phyloP scores from a whole-genome alignment of 768 basidiomycete genomes.

The Podaxis carcinomalis region DNA sequence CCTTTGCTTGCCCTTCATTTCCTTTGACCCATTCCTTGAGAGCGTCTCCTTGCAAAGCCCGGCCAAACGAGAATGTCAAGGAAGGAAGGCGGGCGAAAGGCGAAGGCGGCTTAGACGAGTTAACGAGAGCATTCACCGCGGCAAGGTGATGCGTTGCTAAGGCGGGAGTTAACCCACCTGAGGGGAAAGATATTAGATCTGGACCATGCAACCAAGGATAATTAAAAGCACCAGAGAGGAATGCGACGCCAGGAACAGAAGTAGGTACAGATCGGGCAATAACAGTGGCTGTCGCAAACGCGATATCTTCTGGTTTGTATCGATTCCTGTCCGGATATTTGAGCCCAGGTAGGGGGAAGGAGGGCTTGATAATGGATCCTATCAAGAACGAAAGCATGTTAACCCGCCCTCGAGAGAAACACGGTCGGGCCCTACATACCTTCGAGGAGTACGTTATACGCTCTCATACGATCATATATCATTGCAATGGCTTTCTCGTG shows the following conservation, averaged over 20 bases:
- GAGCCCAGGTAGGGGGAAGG: conserved; percentile 46
- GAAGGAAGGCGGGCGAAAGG: conserved; percentile 36
- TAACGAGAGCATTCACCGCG: conserved; percentile 34
- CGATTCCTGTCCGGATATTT: conserved; percentile 33
- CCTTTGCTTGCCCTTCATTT: conserved; percentile 35
- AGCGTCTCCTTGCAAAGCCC: conserved; percentile 46
- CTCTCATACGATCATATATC: conserved; percentile 41
- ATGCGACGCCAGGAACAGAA: conserved; percentile 45
- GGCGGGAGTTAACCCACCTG: conserved; percentile 40
- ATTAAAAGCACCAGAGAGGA: conserved; percentile 38
- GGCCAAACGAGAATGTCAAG: conserved; percentile 46
- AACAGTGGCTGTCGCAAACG: conserved; percentile 39
- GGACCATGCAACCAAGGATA: neutral
- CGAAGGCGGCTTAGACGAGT: conserved; percentile 27
- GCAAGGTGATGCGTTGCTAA: conserved; percentile 38
- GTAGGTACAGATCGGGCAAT: conserved; percentile 41
- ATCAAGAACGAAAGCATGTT: neutral
- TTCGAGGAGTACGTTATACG: conserved; percentile 45
- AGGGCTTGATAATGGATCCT: conserved; percentile 50
- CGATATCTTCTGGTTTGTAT: conserved; percentile 37
- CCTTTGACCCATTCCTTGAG: conserved; percentile 42
- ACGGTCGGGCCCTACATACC: conserved; percentile 24
- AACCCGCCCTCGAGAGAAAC: neutral
- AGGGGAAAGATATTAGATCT: neutral
- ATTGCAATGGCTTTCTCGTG: conserved; percentile 40